Percentiles rank a stretch among this genome's conserved stretches.
Conservation (phyloP, 176 grass and related monocot genomes). For the Cymbopogon citratus region DNA sequence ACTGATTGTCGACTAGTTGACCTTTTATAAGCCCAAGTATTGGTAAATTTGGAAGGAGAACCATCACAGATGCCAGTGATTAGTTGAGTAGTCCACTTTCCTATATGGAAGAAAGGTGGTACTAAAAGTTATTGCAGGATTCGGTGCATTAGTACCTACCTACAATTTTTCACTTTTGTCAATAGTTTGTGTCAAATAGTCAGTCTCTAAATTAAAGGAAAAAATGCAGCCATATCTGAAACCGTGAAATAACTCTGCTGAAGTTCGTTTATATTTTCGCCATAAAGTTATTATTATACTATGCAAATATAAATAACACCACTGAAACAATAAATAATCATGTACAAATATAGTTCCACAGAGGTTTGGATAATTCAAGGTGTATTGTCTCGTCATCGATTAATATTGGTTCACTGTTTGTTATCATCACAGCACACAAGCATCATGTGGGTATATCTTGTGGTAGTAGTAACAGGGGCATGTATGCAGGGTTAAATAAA, state of each 20-base stretch:
- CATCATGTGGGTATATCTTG: background rate
- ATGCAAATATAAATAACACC: background rate
- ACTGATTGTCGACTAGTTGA: background rate
- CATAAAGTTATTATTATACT: too few species aligned
- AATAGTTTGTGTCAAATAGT: background rate
- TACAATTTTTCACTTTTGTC: background rate
- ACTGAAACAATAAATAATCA: background rate
- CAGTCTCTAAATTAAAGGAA: background rate
- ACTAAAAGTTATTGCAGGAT: background rate
- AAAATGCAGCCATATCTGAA: background rate
- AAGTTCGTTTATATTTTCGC: background rate
- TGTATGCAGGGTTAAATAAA: constrained; percentile 68
- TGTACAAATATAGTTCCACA: background rate
- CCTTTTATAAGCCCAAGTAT: background rate
- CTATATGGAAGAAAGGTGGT: background rate
- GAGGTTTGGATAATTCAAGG: background rate
- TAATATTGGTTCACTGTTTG: background rate
- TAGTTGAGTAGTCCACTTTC: background rate
- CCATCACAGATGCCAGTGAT: background rate
- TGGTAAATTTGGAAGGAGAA: background rate
- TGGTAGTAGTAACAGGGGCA: background rate
- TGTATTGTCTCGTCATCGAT: background rate
- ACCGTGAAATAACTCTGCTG: background rate
- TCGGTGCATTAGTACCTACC: background rate
- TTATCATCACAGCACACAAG: background rate